A percentile compares a stretch with the other conserved stretches of the same genome.
phyloP scores from a whole-genome alignment of 148 eudicot species.

The Fagopyrum esculentum region DNA sequence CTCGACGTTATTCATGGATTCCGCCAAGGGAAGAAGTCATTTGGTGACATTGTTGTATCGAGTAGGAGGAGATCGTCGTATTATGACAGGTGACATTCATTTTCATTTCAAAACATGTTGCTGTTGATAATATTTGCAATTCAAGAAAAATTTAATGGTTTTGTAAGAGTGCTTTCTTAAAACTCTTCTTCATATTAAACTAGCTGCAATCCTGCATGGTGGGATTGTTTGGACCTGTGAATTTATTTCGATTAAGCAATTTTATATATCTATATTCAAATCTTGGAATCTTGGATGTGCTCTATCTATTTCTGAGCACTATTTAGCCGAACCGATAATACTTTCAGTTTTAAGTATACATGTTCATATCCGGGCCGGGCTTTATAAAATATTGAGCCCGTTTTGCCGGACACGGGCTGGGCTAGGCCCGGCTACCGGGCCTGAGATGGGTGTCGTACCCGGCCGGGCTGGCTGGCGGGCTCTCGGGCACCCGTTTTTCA shows the following conservation, averaged over 20 bases:
- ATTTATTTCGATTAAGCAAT: neutral
- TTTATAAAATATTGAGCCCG: no score
- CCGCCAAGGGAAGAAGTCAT: conserved; percentile 35
- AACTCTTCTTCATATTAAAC: neutral
- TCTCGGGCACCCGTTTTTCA: no score
- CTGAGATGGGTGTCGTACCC: no score
- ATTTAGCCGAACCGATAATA: no score
- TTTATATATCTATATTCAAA: neutral
- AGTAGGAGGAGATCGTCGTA: conserved; percentile 30
- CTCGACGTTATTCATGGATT: conserved; percentile 29
- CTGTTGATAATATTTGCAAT: neutral
- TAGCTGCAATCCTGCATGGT: neutral
- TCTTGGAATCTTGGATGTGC: neutral
- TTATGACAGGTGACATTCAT: conserved; percentile 36
- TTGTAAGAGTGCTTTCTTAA: neutral
- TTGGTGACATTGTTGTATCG: conserved; percentile 30
- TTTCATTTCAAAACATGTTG: neutral
- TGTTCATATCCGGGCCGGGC: no score
- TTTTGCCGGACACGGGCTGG: no score
- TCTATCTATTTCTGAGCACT: neutral
- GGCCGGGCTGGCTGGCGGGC: no score
- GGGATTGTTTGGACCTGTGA: neutral
- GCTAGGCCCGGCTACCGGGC: no score
- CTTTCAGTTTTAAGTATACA: no score
- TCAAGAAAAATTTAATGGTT: neutral